phyloP scores from a whole-genome alignment of 83 land plant genomes.

The Diphasiastrum complanatum region DNA sequence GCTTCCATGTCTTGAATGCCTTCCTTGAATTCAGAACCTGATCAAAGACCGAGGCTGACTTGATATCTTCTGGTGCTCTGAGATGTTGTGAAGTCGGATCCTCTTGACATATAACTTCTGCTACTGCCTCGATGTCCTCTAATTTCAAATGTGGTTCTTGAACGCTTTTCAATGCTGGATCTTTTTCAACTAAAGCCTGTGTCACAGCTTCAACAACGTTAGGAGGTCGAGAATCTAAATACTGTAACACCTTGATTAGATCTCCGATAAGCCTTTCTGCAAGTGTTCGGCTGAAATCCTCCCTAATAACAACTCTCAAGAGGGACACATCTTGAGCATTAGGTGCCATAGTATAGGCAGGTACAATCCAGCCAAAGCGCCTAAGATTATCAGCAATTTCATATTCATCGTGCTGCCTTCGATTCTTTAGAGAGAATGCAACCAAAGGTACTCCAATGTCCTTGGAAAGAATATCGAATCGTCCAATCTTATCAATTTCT shows the following conservation, averaged over 20 bases:
- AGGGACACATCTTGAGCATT: constrained; percentile 39
- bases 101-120: too few relatives aligned
- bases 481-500: background rate
- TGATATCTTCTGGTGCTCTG: background rate
- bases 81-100: too few relatives aligned
- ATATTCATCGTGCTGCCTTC: background rate
- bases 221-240: constrained; percentile 37
- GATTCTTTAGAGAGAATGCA: background rate
- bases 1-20: constrained; percentile 18
- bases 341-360: background rate
- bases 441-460: constrained; percentile 2
- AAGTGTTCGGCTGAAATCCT: constrained; percentile 54
- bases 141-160: too few relatives aligned
- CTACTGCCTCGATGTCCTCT: too few relatives aligned
- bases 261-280: constrained; percentile 58
- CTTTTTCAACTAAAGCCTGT: constrained; percentile 3
- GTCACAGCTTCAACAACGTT: constrained; percentile 10
- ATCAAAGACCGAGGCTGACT: constrained; percentile 11
- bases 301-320: constrained; percentile 59
- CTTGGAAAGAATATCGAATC: background rate
- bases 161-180: background rate
- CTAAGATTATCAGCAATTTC: constrained; percentile 1
- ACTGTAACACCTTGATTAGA: constrained; percentile 38
- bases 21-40: background rate
- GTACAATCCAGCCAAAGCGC: constrained; percentile 7